Conservation (phyloP, 352 stramenopile genomes). For the Globisporangium nodosum region DNA sequence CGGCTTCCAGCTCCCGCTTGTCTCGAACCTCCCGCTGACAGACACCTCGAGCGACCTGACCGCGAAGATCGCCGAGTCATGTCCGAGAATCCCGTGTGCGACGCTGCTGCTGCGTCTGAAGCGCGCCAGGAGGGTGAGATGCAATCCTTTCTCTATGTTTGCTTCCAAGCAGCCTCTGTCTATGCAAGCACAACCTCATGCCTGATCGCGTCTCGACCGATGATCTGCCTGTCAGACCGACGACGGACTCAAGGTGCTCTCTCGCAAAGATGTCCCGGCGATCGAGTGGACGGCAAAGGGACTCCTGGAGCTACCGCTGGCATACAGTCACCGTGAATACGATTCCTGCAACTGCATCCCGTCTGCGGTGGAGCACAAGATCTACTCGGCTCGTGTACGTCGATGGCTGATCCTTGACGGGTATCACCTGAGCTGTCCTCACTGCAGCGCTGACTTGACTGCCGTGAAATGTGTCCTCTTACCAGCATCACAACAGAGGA, state of each 20-base stretch:
- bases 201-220: neutral
- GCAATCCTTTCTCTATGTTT: neutral
- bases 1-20: conserved; percentile 74
- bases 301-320: conserved; percentile 33
- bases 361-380: conserved; percentile 43
- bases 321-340: conserved; percentile 44
- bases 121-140: conserved; percentile 36
- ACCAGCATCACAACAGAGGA: conserved; percentile 18
- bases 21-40: conserved; percentile 33
- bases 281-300: conserved; percentile 51
- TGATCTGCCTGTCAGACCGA: conserved; percentile 22
- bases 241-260: conserved; percentile 56
- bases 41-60: conserved; percentile 27
- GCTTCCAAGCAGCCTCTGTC: neutral
- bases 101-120: conserved; percentile 72
- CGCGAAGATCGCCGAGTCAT: conserved; percentile 27
- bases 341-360: conserved; percentile 44
- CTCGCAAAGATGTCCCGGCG: conserved; percentile 33
- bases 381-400: conserved; percentile 50
- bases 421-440: neutral
- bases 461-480: neutral
- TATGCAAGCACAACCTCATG: neutral
- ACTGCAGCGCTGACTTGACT: neutral
- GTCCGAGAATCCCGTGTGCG: conserved; percentile 64
- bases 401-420: neutral